Percentiles rank a stretch among this genome's conserved stretches.
phyloP scores from a whole-genome alignment of 805 yeast genomes.

The Maudiozyma bulderi region DNA sequence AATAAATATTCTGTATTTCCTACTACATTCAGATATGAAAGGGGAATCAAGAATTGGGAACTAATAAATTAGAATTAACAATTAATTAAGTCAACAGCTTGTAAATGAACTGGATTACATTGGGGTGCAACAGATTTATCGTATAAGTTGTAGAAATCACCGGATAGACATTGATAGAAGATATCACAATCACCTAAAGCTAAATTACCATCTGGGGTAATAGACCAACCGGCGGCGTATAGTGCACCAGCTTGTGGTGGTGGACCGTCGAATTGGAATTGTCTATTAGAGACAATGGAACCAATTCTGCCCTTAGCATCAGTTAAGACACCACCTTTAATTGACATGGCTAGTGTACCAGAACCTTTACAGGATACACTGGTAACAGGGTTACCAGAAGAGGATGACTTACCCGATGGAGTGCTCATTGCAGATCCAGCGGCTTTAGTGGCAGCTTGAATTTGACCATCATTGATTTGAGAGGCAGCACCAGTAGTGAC shows the following conservation, averaged over 20 bases:
- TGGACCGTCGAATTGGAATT: constrained; percentile 80
- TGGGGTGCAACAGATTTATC: constrained; percentile 52
- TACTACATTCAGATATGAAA: neutral
- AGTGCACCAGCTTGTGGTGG: constrained; percentile 76
- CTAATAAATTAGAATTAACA: constrained; percentile 31
- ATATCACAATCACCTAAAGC: constrained; percentile 53
- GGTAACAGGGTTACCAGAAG: constrained; percentile 31
- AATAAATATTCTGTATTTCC: neutral
- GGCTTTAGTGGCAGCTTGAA: constrained; percentile 23
- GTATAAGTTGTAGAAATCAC: constrained; percentile 70
- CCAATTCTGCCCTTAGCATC: constrained; percentile 63
- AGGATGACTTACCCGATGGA: constrained; percentile 37
- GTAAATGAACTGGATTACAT: constrained; percentile 54
- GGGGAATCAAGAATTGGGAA: neutral
- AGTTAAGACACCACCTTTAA: constrained; percentile 41
- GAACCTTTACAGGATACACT: constrained; percentile 38
- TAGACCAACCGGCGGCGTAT: constrained; percentile 60
- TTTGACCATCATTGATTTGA: constrained; percentile 31
- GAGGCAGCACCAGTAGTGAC: constrained; percentile 31
- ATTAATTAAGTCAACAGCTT: constrained; percentile 45
- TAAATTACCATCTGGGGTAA: constrained; percentile 45
- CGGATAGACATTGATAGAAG: constrained; percentile 69
- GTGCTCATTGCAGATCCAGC: constrained; percentile 22
- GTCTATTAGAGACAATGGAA: constrained; percentile 73
- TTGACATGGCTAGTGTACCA: constrained; percentile 44